Percentiles rank a stretch among this genome's conserved stretches.
Conservation (phyloP, 2,329 filamentous ascomycete genomes). For the Cordyceps javanica region DNA sequence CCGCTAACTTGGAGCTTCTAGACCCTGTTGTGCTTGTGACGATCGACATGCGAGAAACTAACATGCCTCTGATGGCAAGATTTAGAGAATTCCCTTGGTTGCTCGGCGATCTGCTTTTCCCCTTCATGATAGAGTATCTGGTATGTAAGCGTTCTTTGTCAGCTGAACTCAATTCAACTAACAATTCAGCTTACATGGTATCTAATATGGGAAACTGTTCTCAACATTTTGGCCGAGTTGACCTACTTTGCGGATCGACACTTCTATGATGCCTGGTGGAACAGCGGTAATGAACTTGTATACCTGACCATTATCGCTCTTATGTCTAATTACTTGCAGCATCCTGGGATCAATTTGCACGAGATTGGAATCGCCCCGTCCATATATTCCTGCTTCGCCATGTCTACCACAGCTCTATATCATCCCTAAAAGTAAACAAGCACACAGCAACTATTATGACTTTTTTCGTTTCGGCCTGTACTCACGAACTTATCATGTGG, state of each 20-base stretch:
- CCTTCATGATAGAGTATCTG: constrained; percentile 72
- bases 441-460: constrained; percentile 69
- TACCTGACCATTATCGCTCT: not conserved
- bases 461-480: constrained; percentile 63
- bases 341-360: constrained; percentile 70
- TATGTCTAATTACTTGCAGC: constrained; percentile 26
- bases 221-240: constrained; percentile 71
- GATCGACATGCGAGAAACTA: constrained; percentile 60
- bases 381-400: constrained; percentile 73
- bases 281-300: constrained; percentile 35
- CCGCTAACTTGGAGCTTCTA: constrained; percentile 17
- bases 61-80: constrained; percentile 53
- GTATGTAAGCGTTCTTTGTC: constrained; percentile 21
- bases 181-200: constrained; percentile 59
- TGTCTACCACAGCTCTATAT: constrained; percentile 74
- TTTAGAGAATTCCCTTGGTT: constrained; percentile 68
- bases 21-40: constrained; percentile 65
- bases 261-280: constrained; percentile 64
- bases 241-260: constrained; percentile 71
- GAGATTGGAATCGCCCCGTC: constrained; percentile 73
- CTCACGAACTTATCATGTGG: constrained; percentile 75
- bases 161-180: not conserved
- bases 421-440: constrained; percentile 63
- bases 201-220: constrained; percentile 70
- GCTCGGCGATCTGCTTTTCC: constrained; percentile 68